phyloP scores from a whole-genome alignment of 176 grass and related monocot genomes.

The Microstegium vimineum region DNA sequence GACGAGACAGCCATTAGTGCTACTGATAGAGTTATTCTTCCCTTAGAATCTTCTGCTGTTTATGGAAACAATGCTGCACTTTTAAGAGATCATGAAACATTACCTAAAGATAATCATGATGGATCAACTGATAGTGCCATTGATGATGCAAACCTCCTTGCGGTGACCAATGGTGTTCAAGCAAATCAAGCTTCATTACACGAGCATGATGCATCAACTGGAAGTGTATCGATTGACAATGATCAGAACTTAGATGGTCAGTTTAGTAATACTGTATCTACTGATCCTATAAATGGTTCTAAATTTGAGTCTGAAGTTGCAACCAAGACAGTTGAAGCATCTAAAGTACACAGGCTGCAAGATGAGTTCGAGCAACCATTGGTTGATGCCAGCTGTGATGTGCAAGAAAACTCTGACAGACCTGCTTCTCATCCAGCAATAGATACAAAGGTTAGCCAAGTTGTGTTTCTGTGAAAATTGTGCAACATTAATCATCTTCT shows the following conservation, averaged over 20 bases:
- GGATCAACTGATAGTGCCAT: not conserved
- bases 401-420: not conserved
- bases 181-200: conserved; percentile 1
- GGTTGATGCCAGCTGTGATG: conserved; percentile 1
- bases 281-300: conserved; percentile 3
- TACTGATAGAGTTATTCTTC: conserved; percentile 22
- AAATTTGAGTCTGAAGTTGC: conserved; percentile 24
- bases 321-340: conserved; percentile 6
- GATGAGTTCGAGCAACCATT: conserved; percentile 27
- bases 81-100: conserved; percentile 27
- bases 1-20: not conserved
- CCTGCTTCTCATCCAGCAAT: conserved; percentile 23
- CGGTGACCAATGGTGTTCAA: conserved; percentile 12
- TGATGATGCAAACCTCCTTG: conserved; percentile 17
- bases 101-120: not conserved
- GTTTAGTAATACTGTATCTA: not conserved
- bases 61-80: conserved; percentile 11
- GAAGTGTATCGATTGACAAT: not conserved
- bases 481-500: not conserved
- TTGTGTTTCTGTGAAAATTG: conserved; percentile 15
- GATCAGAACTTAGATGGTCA: conserved; percentile 14
- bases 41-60: conserved; percentile 9
- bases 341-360: not conserved
- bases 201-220: conserved; percentile 21
- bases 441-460: conserved; percentile 24